phyloP scores from a whole-genome alignment of 345 rosid genomes.

The Kandelia obovata region DNA sequence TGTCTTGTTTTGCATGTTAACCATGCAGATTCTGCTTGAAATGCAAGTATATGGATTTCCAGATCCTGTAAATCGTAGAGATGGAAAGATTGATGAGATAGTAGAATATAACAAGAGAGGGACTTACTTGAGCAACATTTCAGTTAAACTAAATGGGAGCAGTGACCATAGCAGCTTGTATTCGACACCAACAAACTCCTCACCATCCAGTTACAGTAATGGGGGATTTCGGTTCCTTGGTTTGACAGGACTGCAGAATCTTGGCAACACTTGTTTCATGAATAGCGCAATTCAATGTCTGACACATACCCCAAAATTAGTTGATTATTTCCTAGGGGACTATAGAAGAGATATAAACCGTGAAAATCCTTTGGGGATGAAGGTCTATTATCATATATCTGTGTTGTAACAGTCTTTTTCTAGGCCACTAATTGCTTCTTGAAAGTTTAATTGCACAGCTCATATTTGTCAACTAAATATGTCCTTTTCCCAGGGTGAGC shows the following conservation, averaged over 20 bases:
- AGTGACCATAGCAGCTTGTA: constrained; percentile 38
- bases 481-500: constrained; percentile 15
- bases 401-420: not conserved
- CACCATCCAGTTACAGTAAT: constrained; percentile 31
- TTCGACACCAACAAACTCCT: not conserved
- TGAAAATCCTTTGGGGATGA: constrained; percentile 82
- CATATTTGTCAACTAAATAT: not conserved
- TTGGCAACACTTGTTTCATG: constrained; percentile 97
- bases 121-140: constrained; percentile 1
- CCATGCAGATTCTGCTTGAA: constrained; percentile 63
- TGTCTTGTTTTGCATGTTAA: not conserved
- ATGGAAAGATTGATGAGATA: constrained; percentile 19
- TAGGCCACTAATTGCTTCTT: not conserved
- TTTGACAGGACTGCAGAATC: constrained; percentile 84
- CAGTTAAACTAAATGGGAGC: constrained; percentile 48
- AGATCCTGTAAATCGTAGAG: constrained; percentile 59
- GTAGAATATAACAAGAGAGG: not conserved
- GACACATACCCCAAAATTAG: constrained; percentile 86
- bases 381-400: constrained; percentile 18
- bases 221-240: constrained; percentile 79
- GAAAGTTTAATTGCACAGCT: not conserved
- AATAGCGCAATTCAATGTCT: constrained; percentile 94
- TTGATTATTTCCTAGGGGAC: constrained; percentile 85
- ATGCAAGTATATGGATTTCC: constrained; percentile 84
- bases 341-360: constrained; percentile 76